phyloP scores from a whole-genome alignment of 2,329 filamentous ascomycete genomes.

The Talaromyces rugulosus region DNA sequence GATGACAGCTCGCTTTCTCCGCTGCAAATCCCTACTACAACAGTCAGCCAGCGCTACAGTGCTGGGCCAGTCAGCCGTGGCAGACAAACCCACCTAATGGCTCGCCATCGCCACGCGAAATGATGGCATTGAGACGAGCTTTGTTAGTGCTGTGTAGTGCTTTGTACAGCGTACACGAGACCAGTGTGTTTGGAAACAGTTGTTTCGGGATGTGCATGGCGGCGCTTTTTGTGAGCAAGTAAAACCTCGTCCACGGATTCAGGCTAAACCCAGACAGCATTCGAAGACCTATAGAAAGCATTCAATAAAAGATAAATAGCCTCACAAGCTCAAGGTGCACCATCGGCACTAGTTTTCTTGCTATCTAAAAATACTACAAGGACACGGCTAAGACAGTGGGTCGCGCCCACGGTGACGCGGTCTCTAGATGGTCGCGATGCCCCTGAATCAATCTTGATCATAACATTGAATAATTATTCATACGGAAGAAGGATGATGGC shows the following conservation, averaged over 20 bases:
- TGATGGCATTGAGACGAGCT: neutral
- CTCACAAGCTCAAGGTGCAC: neutral
- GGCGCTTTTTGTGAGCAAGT: neutral
- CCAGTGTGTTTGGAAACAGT: too few relatives aligned
- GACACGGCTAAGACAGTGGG: neutral
- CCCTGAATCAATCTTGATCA: neutral
- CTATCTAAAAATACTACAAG: neutral
- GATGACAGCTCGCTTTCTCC: neutral
- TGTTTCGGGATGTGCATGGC: neutral
- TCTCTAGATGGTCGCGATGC: neutral
- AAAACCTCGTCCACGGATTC: neutral
- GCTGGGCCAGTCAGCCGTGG: neutral
- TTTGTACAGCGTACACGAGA: too few relatives aligned
- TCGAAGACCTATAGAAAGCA: neutral
- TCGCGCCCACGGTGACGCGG: neutral
- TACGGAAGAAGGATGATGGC: neutral
- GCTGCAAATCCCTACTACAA: neutral
- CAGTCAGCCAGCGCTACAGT: neutral
- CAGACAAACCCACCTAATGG: neutral
- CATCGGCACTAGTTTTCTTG: neutral
- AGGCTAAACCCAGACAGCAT: too few relatives aligned
- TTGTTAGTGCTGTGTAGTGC: neutral
- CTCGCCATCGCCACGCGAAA: neutral
- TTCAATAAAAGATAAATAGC: neutral
- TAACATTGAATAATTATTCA: neutral